These are phyloP conservation scores for Sonneratia caseolaris DNA, from an alignment of 345 rosid genomes.

Conservation along the genomic window DNA sequence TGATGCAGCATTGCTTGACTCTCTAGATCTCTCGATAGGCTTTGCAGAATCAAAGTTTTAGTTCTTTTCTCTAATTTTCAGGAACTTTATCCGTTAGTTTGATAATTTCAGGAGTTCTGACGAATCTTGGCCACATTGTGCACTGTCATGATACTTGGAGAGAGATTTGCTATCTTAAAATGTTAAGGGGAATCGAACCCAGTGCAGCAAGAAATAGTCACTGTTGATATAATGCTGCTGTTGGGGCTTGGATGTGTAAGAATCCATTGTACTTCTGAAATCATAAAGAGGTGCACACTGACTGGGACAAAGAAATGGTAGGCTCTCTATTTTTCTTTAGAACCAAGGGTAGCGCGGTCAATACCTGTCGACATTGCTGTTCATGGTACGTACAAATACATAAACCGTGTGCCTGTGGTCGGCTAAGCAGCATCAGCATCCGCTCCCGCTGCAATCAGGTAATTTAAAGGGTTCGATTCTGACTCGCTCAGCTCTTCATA, in stretches of 20 bases:
- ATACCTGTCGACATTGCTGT: neutral
- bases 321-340: too few species aligned
- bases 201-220: too few species aligned
- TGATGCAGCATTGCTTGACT: neutral
- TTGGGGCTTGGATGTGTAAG: too few species aligned
- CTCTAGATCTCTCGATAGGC: neutral
- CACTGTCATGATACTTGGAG: neutral
- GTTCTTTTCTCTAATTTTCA: neutral
- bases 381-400: neutral
- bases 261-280: too few species aligned
- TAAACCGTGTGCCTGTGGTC: neutral
- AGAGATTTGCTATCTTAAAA: neutral
- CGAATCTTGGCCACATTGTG: neutral
- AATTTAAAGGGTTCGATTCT: slow-evolving; percentile 3
- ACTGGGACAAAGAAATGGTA: too few species aligned
- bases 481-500: slow-evolving; percentile 24
- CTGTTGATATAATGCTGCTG: too few species aligned
- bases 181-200: neutral
- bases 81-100: neutral
- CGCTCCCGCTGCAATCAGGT: slow-evolving; percentile 11
- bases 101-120: neutral
- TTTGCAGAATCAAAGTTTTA: neutral
- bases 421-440: slow-evolving; percentile 21
- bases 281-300: too few species aligned
- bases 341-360: neutral